Base-by-base conservation (phyloP, 768 basidiomycete genomes). In the Agaricus blazei region DNA sequence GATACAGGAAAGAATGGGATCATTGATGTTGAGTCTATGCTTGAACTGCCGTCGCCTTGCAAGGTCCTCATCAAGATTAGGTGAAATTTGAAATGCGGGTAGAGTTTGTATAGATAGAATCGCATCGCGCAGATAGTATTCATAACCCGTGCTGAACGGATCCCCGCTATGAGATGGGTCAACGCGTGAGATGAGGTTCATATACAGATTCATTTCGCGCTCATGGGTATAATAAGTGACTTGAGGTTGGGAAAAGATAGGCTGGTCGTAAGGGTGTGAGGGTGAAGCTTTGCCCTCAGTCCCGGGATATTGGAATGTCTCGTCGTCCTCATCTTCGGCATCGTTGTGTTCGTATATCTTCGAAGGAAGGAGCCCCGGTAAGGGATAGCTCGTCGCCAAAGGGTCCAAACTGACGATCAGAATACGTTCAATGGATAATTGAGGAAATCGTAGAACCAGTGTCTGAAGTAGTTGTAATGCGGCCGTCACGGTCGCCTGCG, bases 381-480 rank as follows among this genome's bases (percentile, higher is more conserved):
- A 77, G 11, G 85, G 90, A 68, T 84, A 94, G 59, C 76, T 80
- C 4, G 92, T 95, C 15, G 90, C 90, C 44, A 74, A 69, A 5
- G 83, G 76, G 59, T 93, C 91, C 23, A 76, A 79, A 23, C 85
- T 78, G 42, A 88, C 82, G 24, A 85, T 69, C 27, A 98, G 70
- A 31, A 98, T 73, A n/a, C 79, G 79, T 44, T 87, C 83, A 3
- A 82, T 72, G 26, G 82, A 80, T 8, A 85, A 60, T 4, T 75
- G 78, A 62, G 90, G 87, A 65, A 91, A 88, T 28, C 80, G 76
- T 38, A 78, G 65, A 8, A 96, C 75, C 65, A 96, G 76, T 0
- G 90, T 85, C 58, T 87, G 84, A 4, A 96, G 71, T 8, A 98
- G 76, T 61, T 91, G 88, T 50, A 97, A 72, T 3, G 93, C 90